These are phyloP conservation scores for Fomitopsis schrenkii DNA, from an alignment of 1,284 basidiomycete genomes.

Conservation along the genomic window DNA sequence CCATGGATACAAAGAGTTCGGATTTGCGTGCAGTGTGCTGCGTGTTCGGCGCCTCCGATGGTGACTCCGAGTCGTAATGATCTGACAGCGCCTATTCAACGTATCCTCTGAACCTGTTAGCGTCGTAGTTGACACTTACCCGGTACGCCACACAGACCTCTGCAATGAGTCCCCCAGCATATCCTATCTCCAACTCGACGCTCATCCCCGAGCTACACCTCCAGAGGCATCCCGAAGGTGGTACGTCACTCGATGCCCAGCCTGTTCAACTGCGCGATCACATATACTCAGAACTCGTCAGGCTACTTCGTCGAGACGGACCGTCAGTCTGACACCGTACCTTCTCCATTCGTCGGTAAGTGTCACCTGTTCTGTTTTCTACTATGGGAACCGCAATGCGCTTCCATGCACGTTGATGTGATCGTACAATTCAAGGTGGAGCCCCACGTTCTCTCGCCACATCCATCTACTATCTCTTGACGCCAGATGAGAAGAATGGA, in stretches of 20 bases:
- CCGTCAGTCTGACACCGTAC: conserved; percentile 26
- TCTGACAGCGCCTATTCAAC: no score
- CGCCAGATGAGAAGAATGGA: conserved; percentile 33
- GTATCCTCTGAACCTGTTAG: no score
- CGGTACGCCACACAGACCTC: background rate
- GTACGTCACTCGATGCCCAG: conserved; percentile 8
- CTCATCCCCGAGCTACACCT: conserved; percentile 30
- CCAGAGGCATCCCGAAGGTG: conserved; percentile 34
- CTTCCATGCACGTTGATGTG: no score
- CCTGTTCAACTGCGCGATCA: no score
- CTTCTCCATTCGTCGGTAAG: conserved; percentile 37
- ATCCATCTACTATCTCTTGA: conserved; percentile 45
- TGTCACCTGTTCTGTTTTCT: background rate
- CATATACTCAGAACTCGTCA: conserved; percentile 6
- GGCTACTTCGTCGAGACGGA: conserved; percentile 41
- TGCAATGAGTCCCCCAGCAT: conserved; percentile 1
- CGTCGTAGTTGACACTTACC: no score
- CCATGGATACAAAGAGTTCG: no score
- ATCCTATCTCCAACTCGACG: conserved; percentile 25
- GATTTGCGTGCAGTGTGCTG: no score
- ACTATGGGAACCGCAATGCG: background rate
- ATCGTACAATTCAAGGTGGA: conserved; percentile 16
- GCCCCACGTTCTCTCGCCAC: conserved; percentile 32
- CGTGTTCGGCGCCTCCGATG: no score
- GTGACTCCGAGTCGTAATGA: no score